phyloP scores from a whole-genome alignment of 225 moss, liverwort and hornwort genomes.

The Thuidium tamariscinum region DNA sequence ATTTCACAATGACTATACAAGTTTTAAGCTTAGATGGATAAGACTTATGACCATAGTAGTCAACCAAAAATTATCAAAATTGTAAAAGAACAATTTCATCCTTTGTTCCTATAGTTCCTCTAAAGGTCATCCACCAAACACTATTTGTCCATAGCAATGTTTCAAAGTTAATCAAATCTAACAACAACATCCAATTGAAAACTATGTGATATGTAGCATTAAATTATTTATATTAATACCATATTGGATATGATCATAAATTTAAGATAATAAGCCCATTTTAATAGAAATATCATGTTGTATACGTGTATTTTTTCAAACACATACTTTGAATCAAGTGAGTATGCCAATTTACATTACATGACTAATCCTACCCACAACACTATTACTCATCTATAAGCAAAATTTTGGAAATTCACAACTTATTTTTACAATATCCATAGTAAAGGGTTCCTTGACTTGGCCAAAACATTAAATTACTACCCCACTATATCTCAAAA shows the following conservation, averaged over 20 bases:
- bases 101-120: neutral
- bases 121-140: neutral
- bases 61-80: too few relatives aligned
- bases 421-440: neutral
- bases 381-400: neutral
- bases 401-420: neutral
- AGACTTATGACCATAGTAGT: neutral
- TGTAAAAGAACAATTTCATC: neutral
- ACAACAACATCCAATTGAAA: neutral
- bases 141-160: neutral
- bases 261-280: neutral
- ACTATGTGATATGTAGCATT: too few relatives aligned
- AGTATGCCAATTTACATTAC: neutral
- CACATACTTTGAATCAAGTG: neutral
- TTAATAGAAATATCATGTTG: neutral
- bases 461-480: too few relatives aligned
- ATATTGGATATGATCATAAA: neutral
- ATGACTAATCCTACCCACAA: neutral
- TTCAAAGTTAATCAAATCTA: neutral
- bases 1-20: neutral
- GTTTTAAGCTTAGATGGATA: accelerated
- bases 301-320: neutral
- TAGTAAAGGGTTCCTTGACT: accelerated
- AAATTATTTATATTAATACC: neutral
- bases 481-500: neutral